Conservation (phyloP, 441 rosid species). For the Populus hybrid region DNA sequence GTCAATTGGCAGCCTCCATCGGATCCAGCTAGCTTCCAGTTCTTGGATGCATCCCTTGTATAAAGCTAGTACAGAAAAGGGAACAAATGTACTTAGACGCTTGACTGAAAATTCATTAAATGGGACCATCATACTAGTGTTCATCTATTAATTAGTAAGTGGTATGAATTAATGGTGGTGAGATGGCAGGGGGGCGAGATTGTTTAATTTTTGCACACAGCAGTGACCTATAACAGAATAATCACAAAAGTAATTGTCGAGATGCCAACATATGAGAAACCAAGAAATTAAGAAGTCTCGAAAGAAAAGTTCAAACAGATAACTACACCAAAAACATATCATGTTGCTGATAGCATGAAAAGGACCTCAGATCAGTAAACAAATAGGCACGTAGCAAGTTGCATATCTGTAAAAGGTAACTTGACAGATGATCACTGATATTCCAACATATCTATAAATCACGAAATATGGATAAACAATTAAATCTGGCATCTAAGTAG, state of each 20-base stretch:
- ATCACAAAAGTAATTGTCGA: not conserved
- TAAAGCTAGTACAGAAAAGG: conserved; percentile 47
- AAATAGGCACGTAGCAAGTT: no score
- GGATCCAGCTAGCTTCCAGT: conserved; percentile 69
- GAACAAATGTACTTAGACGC: conserved; percentile 2
- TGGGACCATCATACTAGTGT: not conserved
- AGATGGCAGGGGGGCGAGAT: not conserved
- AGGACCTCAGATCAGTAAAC: not conserved
- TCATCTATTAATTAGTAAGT: not conserved
- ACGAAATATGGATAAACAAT: not conserved
- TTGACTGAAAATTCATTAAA: not conserved
- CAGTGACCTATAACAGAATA: not conserved
- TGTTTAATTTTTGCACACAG: not conserved
- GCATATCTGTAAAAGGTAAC: not conserved
- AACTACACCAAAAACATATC: not conserved
- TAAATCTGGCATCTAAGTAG: not conserved
- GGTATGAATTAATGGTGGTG: not conserved
- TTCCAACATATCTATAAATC: not conserved
- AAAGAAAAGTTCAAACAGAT: no score
- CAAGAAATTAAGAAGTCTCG: not conserved
- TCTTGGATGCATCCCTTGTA: conserved; percentile 80
- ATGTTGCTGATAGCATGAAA: not conserved
- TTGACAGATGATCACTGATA: not conserved
- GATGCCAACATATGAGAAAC: not conserved
- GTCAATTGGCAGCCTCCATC: conserved; percentile 65